Percentiles rank a stretch among this genome's conserved stretches.
phyloP scores from a whole-genome alignment of 2,329 filamentous ascomycete genomes.

The Thelonectria olida region DNA sequence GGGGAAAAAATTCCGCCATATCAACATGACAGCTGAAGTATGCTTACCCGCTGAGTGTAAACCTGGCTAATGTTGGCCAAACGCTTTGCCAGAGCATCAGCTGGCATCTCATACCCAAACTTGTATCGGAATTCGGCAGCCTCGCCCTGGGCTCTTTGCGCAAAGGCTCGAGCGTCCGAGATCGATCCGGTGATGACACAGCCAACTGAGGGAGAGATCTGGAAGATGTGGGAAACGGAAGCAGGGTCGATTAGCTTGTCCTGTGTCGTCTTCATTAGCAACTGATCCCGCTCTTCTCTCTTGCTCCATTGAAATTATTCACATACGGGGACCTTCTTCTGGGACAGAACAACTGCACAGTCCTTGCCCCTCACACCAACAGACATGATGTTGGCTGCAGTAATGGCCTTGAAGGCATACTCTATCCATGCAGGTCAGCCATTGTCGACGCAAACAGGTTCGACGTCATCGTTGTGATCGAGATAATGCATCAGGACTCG shows the following conservation, averaged over 20 bases:
- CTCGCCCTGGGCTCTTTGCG: conserved; percentile 92
- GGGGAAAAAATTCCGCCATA: conserved; percentile 13
- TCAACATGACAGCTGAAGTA: conserved; percentile 22
- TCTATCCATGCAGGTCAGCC: conserved; percentile 64
- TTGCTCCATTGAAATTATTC: background rate
- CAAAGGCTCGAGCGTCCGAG: conserved; percentile 92
- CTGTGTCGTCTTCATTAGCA: conserved; percentile 57
- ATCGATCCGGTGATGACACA: conserved; percentile 99
- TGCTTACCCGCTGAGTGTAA: conserved; percentile 89
- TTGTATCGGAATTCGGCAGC: conserved; percentile 99
- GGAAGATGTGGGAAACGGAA: conserved; percentile 97
- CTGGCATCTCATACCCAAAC: conserved; percentile 99
- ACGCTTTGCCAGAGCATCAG: conserved; percentile 94
- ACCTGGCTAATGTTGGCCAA: conserved; percentile 99
- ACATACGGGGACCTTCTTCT: conserved; percentile 99
- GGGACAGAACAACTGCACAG: conserved; percentile 95
- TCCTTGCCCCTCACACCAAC: conserved; percentile 95
- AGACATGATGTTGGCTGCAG: conserved; percentile 98
- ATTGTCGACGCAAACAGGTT: background rate
- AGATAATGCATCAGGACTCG: conserved; percentile 23
- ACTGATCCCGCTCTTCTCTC: background rate
- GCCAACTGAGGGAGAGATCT: conserved; percentile 93
- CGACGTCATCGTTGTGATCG: conserved; percentile 25
- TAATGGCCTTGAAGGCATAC: conserved; percentile 99
- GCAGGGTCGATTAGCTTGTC: conserved; percentile 99